phyloP scores from a whole-genome alignment of 345 rosid species.

The Melaleuca quinquenervia region DNA sequence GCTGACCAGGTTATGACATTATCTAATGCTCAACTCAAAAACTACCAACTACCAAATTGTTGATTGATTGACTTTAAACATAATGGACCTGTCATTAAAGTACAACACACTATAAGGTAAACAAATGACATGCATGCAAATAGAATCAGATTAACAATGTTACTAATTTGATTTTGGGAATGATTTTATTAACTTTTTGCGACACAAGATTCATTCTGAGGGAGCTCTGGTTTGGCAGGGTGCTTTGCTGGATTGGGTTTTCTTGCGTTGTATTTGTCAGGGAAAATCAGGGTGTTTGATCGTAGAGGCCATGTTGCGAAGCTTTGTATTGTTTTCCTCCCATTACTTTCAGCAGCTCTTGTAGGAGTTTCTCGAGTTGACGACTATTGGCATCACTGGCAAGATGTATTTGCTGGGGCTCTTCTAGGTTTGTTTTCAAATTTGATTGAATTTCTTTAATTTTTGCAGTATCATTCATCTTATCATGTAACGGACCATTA shows the following conservation, averaged over 20 bases:
- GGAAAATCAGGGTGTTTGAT: slow-evolving; percentile 74
- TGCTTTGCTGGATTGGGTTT: slow-evolving; percentile 83
- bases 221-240: slow-evolving; percentile 47
- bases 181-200: neutral
- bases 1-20: neutral
- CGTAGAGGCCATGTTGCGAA: slow-evolving; percentile 82
- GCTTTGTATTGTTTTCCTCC: slow-evolving; percentile 67
- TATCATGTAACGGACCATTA: neutral
- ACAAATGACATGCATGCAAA: neutral
- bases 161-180: neutral
- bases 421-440: slow-evolving; percentile 34
- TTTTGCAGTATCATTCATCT: neutral
- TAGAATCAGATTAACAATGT: neutral
- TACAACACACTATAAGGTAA: neutral
- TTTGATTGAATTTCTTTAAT: neutral
- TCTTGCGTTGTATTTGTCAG: slow-evolving; percentile 61
- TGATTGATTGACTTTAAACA: neutral
- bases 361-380: slow-evolving; percentile 85
- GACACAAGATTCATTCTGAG: neutral
- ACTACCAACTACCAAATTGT: neutral
- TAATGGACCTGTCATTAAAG: neutral
- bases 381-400: slow-evolving; percentile 98
- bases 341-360: slow-evolving; percentile 66
- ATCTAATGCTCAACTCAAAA: neutral
- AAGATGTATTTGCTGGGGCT: slow-evolving; percentile 91